Percentiles rank a stretch among this genome's conserved stretches.
These are phyloP conservation scores for Vitis rupestris DNA, from an alignment of 164 flowering plant species.

Conservation along the genomic window DNA sequence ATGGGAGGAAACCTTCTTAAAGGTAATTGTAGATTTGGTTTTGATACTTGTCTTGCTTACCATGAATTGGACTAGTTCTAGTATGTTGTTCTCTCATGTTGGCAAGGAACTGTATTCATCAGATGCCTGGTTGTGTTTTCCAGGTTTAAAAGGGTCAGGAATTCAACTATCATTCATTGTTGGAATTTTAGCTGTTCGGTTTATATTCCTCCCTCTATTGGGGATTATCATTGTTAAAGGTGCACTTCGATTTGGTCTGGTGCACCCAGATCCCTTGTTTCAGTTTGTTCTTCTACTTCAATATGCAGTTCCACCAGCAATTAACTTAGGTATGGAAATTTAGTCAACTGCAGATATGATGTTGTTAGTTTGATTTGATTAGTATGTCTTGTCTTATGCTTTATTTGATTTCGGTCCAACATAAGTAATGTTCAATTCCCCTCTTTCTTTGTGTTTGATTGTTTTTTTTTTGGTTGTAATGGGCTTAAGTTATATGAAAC, in stretches of 20 bases:
- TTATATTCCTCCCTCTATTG: conserved; percentile 21
- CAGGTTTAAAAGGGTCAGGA: conserved; percentile 27
- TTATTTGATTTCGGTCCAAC: neutral
- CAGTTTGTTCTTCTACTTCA: conserved; percentile 41
- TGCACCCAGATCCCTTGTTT: conserved; percentile 23
- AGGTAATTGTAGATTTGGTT: conserved; percentile 31
- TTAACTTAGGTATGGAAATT: conserved; percentile 24
- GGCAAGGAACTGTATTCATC: neutral
- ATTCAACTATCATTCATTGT: conserved; percentile 8
- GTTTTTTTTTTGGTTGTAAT: neutral
- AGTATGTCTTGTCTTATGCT: neutral
- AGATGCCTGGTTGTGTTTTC: neutral
- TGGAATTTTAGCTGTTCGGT: conserved; percentile 28
- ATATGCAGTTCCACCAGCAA: conserved; percentile 36
- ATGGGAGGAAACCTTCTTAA: conserved; percentile 71
- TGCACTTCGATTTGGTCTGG: conserved; percentile 23
- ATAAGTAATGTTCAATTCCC: neutral
- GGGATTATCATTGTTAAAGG: conserved; percentile 27
- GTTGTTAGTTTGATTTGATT: conserved; percentile 1
- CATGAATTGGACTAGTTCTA: neutral
- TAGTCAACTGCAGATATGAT: neutral
- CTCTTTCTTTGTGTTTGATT: neutral
- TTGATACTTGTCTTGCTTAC: neutral
- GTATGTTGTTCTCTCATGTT: neutral
- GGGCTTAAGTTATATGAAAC: neutral